Evolutionary conservation across 495 filamentous ascomycete genomes (phyloP), one percentile per base, ranked within the genome.

Genomic region (Podospora tetraspora): DNA sequence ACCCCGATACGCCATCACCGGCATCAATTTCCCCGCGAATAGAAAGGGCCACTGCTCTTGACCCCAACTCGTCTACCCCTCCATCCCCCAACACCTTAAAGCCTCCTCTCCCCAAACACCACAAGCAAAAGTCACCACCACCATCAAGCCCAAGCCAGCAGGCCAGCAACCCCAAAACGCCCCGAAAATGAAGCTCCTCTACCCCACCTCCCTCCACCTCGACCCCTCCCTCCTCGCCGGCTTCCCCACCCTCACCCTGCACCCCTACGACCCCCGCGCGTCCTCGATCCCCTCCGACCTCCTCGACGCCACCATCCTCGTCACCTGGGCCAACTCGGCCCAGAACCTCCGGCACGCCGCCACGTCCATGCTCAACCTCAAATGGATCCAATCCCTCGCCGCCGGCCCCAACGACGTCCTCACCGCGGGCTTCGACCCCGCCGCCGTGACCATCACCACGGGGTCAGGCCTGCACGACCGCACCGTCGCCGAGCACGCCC

Each of bases 321-420:
- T 88, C 8, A 87, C 86, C 30, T 88, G 86, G 86, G 60, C 74
- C 76, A 88, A 88, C 77, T 79, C 73, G 59, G 24, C 82, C 21
- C 72, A 69, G 19, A 87, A 86, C 77, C 84, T 88, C 59, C 67
- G 75, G 13, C 81, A 86, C 71, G 86, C 86, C 37, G 81, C 78
- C 3, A 29, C 70, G 16, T 76, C 79, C 65, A 75, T 88, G 72
- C 82, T 77, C 37, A 83, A 83, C 37, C 77, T 88, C 22, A 78
- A 78, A 57, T 88, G 86, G 86, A 87, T 88, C 75, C 86, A 88
- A 68, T 84, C 81, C 0, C 84, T 88, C 29, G 86, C 86, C 23
- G 86, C 86, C 3, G 86, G 86, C 0, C 86, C 86, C 65, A 88
- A 88, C 71, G 86, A 88, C 73, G 86, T 88, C 12, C 79, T 88